phyloP scores from a whole-genome alignment of 331 rosid species.

The Quercus phellos region DNA sequence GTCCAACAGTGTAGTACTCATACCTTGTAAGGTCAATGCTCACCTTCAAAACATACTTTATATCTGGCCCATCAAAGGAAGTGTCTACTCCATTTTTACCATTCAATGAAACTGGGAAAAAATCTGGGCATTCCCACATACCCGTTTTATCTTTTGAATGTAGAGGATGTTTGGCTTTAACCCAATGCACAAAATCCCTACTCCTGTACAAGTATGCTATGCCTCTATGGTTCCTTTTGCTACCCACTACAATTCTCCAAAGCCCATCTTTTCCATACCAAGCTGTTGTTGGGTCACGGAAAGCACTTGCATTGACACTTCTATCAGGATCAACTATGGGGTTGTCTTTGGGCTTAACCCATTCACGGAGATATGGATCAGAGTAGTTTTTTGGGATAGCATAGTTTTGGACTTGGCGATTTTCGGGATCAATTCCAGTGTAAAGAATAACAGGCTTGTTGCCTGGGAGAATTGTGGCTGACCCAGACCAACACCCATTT shows the following conservation, averaged over 20 bases:
- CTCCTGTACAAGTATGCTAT: constrained; percentile 59
- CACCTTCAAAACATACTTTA: constrained; percentile 46
- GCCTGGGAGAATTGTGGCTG: constrained; percentile 41
- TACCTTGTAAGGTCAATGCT: constrained; percentile 34
- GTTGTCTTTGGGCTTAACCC: constrained; percentile 41
- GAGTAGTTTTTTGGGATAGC: constrained; percentile 29
- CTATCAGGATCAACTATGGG: constrained; percentile 29
- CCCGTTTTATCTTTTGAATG: constrained; percentile 53
- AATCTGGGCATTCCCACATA: constrained; percentile 97
- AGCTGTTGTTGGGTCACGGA: constrained; percentile 82
- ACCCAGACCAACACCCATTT: constrained; percentile 55
- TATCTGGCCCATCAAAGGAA: constrained; percentile 21
- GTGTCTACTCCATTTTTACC: constrained; percentile 47
- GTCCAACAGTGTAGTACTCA: constrained; percentile 75
- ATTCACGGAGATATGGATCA: constrained; percentile 27
- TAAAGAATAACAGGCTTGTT: constrained; percentile 43
- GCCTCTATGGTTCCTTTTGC: constrained; percentile 47
- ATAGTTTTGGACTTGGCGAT: constrained; percentile 31
- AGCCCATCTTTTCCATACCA: constrained; percentile 54
- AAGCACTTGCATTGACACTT: constrained; percentile 37
- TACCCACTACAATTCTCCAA: constrained; percentile 64
- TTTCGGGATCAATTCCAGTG: constrained; percentile 24
- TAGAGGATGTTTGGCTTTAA: constrained; percentile 60
- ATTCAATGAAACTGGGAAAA: constrained; percentile 47
- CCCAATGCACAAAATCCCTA: constrained; percentile 52